Evolutionary conservation across 345 rosid genomes (phyloP), one percentile per base, ranked within the genome.

Genomic region (Eucalyptus decipiens): DNA sequence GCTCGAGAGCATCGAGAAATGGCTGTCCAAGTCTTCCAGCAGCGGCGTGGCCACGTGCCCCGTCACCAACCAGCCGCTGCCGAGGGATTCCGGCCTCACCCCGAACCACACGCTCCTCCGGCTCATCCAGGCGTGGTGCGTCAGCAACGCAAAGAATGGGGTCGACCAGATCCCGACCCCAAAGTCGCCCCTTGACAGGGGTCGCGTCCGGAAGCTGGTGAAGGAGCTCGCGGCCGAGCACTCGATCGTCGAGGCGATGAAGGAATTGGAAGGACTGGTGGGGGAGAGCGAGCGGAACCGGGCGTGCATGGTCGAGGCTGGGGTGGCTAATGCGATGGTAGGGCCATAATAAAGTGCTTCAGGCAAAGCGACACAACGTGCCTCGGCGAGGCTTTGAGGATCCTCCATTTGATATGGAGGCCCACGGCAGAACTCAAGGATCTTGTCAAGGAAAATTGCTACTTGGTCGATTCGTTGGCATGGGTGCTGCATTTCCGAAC

Each of bases 41-140:
- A 49, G 86, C 32, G 19, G 83, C 65, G 23, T 8, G 19, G 86
- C 90, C 9, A 90, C 93, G 2, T 95, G 97, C 49, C 97, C 97
- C 0, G 91, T 95, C 6, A 93, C 96, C 32, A 94, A 94, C 86
- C 96, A 93, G 89, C 93, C 90, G 3, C 86, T 95, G 88, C 95
- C 93, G 1, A 88, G 88, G 40, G 90, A 85, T 76, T 91, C 93
- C 40, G 91, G 83, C 67, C 86, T 94, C 69, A 95, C 95, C 6
- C 94, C 96, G 5, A 95, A 95, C 88, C 94, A 92, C 92, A 95
- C 93, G 2, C 89, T 94, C 5, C 90, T 87, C 72, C 90, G 95
- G n/a, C 90, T 95, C 45, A 94, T 95, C 86, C 95, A 95, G 80
- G 91, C 94, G 5, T 95, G 97, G 97, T 93, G 91, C 80, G 60